Base-by-base conservation (phyloP, 768 basidiomycete genomes). In the Russula abietina region DNA sequence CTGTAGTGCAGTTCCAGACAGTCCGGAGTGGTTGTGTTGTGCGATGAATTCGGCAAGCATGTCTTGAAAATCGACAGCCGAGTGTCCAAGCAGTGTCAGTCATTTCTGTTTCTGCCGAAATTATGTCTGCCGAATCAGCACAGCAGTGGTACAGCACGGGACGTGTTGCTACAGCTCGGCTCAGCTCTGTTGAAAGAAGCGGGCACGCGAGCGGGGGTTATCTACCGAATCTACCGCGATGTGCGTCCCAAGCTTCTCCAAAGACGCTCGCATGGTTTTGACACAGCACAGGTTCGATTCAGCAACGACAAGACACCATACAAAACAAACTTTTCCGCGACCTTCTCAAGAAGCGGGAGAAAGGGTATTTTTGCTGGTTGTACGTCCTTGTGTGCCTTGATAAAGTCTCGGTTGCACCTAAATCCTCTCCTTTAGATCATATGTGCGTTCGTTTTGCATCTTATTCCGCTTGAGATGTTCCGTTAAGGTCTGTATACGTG, bases 261-360 rank as follows among this genome's bases (percentile, higher is more conserved):
- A 30, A 28, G 45, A 24, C 36, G 28, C 3, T 28, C 8, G 28
- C 54, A 28, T 33, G 28, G n/a, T 41, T 19, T 9, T 26, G 8
- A 39, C 22, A 39, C 12, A n/a, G 8, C 41, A 39, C 50, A 93
- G 90, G 73, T 96, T 26, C 83, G 94, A 16, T 97, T 96, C 74
- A 92, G 89, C 70, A 91, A 91, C 60, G 90, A 94, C 71, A 95
- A 94, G 76, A 99, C 96, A 5, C 96, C 96, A 0, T 99, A 99
- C 77, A 98, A 98, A 75, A 82, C 73, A 7, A 79, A 80, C 11
- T 80, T 98, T 36, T 88, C 88, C 0, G 89, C 91, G 0, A 88
- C 86, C 58, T 91, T 95, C 68, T 94, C 93, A 4, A 79, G 97
- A 52, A 89, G 89, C 32, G 96, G 96, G 3, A 77, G 90, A 46